Evolutionary conservation across 129 eudicot species (phyloP), one percentile per base, ranked within the genome.

Genomic region (Ambrosia trifida): DNA sequence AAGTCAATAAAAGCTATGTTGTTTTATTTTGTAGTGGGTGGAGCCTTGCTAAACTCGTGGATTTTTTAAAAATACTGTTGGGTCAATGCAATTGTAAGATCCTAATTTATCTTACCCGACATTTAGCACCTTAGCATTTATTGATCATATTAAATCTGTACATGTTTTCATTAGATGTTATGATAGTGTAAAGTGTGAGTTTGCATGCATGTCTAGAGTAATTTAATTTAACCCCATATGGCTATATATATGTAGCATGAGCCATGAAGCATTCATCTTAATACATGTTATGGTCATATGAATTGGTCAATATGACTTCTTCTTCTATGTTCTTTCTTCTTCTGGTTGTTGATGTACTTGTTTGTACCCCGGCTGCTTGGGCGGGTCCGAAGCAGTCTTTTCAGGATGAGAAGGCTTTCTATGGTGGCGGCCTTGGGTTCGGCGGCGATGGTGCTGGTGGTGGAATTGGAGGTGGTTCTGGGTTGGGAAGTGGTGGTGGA

Each of bases 301-400:
- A 19, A 31, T 3, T 36, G 41, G 36, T 24, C 35, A 56, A 64
- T 59, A 87, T 87, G 86, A 54, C 80, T 31, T 43, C 76, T 46
- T 40, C 62, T 24, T 76, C 72, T 18, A 66, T 75, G 17, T 49
- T 87, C 28, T 64, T 87, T 66, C 72, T 84, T 69, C 36, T 79
- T 51, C 6, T 69, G 18, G 63, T 86, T 51, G 13, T 84, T 30
- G 76, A 80, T 45, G 79, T 70, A 68, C 76, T 85, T 24, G 81
- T 81, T 73, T 78, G 53, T 54, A 63, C 79, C 38, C 32, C 80
- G 47, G 69, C 36, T 44, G 81, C 78, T 63, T 61, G 84, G 69
- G 6, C 50, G 0, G 2, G 3, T 19, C 40, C 62, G 2, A 50
- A 38, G 32, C 51, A 24, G 58, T 30, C 83, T 30, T 63, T 74